Evolutionary conservation across 1,139 yeast genomes (phyloP).

Genomic region (Pneumocystis sp.): DNA sequence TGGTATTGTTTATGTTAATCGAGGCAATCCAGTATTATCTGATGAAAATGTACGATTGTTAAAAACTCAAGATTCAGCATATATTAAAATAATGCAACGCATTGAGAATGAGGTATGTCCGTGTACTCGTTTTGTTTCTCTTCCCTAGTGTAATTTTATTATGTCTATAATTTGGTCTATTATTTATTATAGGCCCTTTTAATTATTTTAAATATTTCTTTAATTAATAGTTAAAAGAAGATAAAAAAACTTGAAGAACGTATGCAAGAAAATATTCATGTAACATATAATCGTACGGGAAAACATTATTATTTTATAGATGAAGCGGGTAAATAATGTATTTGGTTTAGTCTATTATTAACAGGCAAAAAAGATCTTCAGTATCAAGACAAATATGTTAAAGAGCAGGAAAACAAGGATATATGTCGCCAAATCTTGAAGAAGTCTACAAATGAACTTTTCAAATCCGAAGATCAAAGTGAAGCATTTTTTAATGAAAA

Average conservation of each 20-base stretch:
- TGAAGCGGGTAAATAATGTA: background rate
- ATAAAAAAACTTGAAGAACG: background rate
- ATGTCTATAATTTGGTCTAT: background rate
- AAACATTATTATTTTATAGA: background rate
- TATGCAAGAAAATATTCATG: background rate
- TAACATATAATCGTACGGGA: background rate
- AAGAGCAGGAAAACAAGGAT: background rate
- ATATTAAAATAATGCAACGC: conserved; percentile 28
- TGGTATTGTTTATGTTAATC: conserved; percentile 53
- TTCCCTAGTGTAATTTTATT: background rate
- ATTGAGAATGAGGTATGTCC: background rate
- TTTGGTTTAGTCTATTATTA: background rate
- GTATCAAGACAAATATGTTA: background rate
- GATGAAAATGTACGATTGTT: conserved; percentile 65
- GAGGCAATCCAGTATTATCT: conserved; percentile 31
- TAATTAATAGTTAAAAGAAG: background rate
- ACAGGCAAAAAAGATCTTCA: background rate
- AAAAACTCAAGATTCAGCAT: conserved; percentile 81
- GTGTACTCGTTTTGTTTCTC: background rate
- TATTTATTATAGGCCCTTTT: background rate
- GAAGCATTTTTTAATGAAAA: background rate
- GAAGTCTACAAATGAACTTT: background rate
- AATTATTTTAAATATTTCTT: background rate
- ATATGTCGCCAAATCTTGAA: background rate
- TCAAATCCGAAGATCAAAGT: background rate